Evolutionary conservation across 2,329 filamentous ascomycete species (phyloP), one percentile per base, ranked within the genome.

Genomic region (Diaporthe velutina): DNA sequence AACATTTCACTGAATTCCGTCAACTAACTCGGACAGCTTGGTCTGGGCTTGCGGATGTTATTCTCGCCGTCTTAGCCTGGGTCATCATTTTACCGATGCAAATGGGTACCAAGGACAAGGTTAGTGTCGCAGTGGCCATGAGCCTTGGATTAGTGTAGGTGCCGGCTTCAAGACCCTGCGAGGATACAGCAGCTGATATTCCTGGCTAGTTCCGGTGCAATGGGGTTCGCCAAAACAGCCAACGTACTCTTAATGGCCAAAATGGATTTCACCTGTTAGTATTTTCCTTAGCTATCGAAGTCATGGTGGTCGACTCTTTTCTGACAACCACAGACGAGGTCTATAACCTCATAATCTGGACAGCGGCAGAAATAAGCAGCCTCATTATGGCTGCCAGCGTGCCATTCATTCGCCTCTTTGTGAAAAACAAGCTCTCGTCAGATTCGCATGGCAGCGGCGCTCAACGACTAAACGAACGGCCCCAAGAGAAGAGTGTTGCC

Each of bases 321-420:
- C 30, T 52, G 10, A 67, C 45, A 52, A 38, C 6, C 13, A 38
- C 45, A 67, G 61, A 67, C 4, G 61, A 67, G 22, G 30, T 52
- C 12, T 22, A 3, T 13, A 52, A 52, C 30, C 61, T 67, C 15
- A 8, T 52, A 17, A 52, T 67, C 8, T 67, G 61, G 61, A 19
- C 61, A 38, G 30, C 61, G 3, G 61, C 61, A 8, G 61, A 67
- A 13, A 35, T 67, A 13, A 17, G 13, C 22, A 19, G 12, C 13
- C 61, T 67, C 30, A 52, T 38, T 15, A 67, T 67, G 61, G 61
- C 61, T 38, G 61, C 61, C 12, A 52, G 61, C 30, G 61, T 67
- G 30, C 61, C 61, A 28, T 67, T 67, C 45, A 67, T 67, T 12
- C 61, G 61, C 45, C 25, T 52, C 12, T 67, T 67, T 4, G 61